Base-by-base conservation (phyloP, 1,139 yeast species). In the Ogataea hybrid region DNA sequence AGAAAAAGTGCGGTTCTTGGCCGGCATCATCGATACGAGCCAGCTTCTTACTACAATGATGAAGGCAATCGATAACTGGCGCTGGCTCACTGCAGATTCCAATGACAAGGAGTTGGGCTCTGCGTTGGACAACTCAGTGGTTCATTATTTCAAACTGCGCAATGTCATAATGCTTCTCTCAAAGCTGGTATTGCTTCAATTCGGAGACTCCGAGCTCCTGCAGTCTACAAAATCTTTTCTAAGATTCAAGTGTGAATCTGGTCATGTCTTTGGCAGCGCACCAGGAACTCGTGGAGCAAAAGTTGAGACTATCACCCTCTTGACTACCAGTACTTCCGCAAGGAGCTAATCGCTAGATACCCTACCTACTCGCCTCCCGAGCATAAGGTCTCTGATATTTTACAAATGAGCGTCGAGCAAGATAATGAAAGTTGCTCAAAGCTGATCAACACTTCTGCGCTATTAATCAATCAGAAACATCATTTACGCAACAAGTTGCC, bases 301-400 rank as follows among this genome's bases (percentile, higher is more conserved):
- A 8, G 28, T 37, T 5, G 48, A 45, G 17, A 31, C 45, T 3
- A 52, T 59, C 27, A 80, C 95, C 2, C 95, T 0, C 64, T 88
- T 25, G 95, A 88, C 53, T 89, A 86, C 59, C 81, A 79, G 58
- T 80, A 86, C 4, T 87, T 85, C 56, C 71, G 88, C 47, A 85
- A 84, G 48, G 95, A 88, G 51, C 63, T 89, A 6, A 63, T 73
- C 4, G 78, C 89, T 18, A 75, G 95, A 49, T 89, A 80, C 57
- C 97, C 97, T 0, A 65, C 85, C 4, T 82, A 72, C 50, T 63
- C 71, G 2, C 79, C 83, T 2, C 77, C 79, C 1, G 62, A 69
- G 6, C 62, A 68, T 6, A 59, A 67, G 5, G 52, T 74, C 4
- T 80, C 84, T 0, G 60, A 66, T 8, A 64, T 67, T 15, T 58